Conservation (phyloP, 2,329 filamentous ascomycete genomes). For the Acrodontium crateriforme region DNA sequence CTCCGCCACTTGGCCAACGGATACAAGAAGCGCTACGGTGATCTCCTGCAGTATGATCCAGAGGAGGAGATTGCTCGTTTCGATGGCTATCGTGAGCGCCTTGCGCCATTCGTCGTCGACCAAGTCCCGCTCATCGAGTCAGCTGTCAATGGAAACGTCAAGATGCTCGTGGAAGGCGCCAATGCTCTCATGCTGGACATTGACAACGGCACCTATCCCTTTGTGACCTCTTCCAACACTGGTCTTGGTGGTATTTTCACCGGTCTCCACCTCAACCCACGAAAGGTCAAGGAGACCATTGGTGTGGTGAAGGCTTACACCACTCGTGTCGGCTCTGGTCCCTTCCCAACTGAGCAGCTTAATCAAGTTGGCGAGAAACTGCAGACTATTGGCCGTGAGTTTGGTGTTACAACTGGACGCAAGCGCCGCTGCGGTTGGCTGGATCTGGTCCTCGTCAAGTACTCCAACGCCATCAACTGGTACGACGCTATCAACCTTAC, state of each 20-base stretch:
- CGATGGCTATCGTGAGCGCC: slow-evolving; percentile 42
- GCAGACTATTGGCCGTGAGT: slow-evolving; percentile 42
- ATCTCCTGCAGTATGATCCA: slow-evolving; percentile 51
- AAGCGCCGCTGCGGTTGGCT: slow-evolving; percentile 51
- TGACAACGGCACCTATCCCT: slow-evolving; percentile 48
- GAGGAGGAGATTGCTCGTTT: slow-evolving; percentile 55
- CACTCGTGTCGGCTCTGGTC: slow-evolving; percentile 42
- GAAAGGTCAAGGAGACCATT: slow-evolving; percentile 46
- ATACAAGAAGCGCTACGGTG: slow-evolving; percentile 57
- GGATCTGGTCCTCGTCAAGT: slow-evolving; percentile 56
- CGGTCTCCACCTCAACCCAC: slow-evolving; percentile 47
- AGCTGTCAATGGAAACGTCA: slow-evolving; percentile 44
- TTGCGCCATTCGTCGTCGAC: slow-evolving; percentile 52
- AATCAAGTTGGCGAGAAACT: slow-evolving; percentile 44
- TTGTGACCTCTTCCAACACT: slow-evolving; percentile 47
- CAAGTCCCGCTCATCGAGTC: slow-evolving; percentile 49
- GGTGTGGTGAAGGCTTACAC: slow-evolving; percentile 58
- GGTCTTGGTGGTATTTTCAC: slow-evolving; percentile 49
- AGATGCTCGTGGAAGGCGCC: slow-evolving; percentile 56
- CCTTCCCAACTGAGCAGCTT: slow-evolving; percentile 54
- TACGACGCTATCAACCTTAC: slow-evolving; percentile 53
- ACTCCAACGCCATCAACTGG: slow-evolving; percentile 50
- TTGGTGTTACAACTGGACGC: slow-evolving; percentile 44
- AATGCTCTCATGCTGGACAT: slow-evolving; percentile 57
- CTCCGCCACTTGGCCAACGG: slow-evolving; percentile 46